A percentile compares a stretch with the other conserved stretches of the same genome.
Conservation (phyloP, 1,139 yeast genomes). For the Hanseniaspora uvarum region DNA sequence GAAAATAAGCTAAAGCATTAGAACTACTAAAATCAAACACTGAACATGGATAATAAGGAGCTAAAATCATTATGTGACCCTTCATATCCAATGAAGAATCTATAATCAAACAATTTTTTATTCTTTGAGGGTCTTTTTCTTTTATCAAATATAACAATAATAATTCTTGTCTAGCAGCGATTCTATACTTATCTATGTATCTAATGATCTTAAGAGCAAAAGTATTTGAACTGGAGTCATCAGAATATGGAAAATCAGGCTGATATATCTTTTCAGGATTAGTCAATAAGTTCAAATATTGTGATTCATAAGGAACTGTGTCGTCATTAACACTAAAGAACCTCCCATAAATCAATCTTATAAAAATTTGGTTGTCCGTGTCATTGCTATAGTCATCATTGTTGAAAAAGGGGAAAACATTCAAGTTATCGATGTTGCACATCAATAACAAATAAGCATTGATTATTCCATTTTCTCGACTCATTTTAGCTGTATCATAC, state of each 20-base stretch:
- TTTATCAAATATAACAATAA: slow-evolving; percentile 62
- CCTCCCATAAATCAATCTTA: slow-evolving; percentile 4
- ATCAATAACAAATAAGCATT: slow-evolving; percentile 10
- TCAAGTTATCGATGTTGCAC: slow-evolving; percentile 2
- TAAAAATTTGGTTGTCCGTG: not conserved
- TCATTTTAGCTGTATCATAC: slow-evolving; percentile 13
- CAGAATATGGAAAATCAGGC: slow-evolving; percentile 26
- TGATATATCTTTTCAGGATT: slow-evolving; percentile 6
- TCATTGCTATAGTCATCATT: not conserved
- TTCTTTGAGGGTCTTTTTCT: slow-evolving; percentile 38
- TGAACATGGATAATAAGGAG: slow-evolving; percentile 75
- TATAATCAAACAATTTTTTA: slow-evolving; percentile 30
- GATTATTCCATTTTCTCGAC: slow-evolving; percentile 14
- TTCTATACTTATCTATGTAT: slow-evolving; percentile 67
- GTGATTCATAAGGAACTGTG: slow-evolving; percentile 11
- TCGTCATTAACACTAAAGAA: not conserved
- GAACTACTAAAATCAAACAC: slow-evolving; percentile 79
- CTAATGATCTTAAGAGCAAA: slow-evolving; percentile 89
- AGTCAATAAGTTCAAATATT: not conserved
- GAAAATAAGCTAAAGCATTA: slow-evolving; percentile 68
- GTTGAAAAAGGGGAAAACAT: slow-evolving; percentile 5
- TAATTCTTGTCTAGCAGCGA: slow-evolving; percentile 78
- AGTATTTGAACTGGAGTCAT: slow-evolving; percentile 35
- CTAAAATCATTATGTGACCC: slow-evolving; percentile 88
- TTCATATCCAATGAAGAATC: slow-evolving; percentile 81